A percentile compares a stretch with the other conserved stretches of the same genome.
Conservation (phyloP, 805 yeast genomes). For the Cyberlindnera mississippiensis region DNA sequence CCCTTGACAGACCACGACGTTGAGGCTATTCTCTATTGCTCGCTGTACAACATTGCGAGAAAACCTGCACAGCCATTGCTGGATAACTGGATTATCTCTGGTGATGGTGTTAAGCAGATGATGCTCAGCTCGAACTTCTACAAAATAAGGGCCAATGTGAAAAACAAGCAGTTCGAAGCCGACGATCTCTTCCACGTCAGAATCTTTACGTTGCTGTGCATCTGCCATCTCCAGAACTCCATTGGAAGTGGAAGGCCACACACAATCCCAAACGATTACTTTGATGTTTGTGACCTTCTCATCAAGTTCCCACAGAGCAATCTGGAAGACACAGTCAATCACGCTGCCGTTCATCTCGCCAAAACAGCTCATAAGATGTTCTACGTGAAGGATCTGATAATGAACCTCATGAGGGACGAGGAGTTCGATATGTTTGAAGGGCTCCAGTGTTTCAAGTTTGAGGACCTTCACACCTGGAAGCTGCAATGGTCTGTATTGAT, state of each 20-base stretch:
- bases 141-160: constrained; percentile 36
- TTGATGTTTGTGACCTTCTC: constrained; percentile 39
- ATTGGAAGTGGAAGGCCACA: constrained; percentile 48
- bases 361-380: constrained; percentile 24
- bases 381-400: constrained; percentile 21
- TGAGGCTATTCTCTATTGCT: constrained; percentile 54
- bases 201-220: constrained; percentile 48
- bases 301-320: constrained; percentile 47
- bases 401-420: constrained; percentile 21
- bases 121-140: constrained; percentile 44
- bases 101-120: constrained; percentile 47
- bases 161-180: constrained; percentile 26
- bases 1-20: constrained; percentile 57
- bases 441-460: constrained; percentile 19
- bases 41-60: constrained; percentile 50
- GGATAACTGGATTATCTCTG: constrained; percentile 50
- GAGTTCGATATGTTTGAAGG: constrained; percentile 17
- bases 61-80: constrained; percentile 49
- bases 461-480: constrained; percentile 38
- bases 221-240: constrained; percentile 48
- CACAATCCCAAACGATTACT: constrained; percentile 35
- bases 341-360: constrained; percentile 45
- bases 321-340: constrained; percentile 51
- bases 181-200: constrained; percentile 51
- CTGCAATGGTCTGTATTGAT: constrained; percentile 42